Base-by-base conservation (phyloP, 2,329 filamentous ascomycete genomes). In the Hypomyces perniciosus region DNA sequence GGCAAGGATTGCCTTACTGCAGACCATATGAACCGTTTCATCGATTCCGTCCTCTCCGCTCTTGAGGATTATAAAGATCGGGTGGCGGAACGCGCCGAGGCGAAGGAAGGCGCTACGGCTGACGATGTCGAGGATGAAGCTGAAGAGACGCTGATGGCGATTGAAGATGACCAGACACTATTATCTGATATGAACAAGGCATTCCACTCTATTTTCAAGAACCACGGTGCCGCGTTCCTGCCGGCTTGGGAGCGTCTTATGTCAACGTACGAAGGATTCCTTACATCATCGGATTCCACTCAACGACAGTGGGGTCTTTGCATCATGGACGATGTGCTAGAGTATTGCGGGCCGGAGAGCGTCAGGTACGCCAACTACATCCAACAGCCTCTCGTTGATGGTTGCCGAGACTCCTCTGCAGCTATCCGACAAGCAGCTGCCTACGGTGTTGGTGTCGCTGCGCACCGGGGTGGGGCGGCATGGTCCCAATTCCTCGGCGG, bases 171-270 rank as follows among this genome's bases (percentile, higher is more conserved):
- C 65, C 92, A 97, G 71, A 96, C 90, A 26, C 78, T 99, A 13
- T 79, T 99, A 40, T 96, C 91, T 2, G 93, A 99, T 65, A 99
- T 99, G 93, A 99, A 99, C 81, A 99, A 99, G 77, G 92, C 93
- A 1, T 99, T 95, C 80, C 93, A 99, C 71, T 92, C 90, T 54
- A 90, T 99, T 58, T 99, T 99, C 79, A 97, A 97, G 77, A 91
- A 96, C 72, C 90, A 96, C 66, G 88, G 89, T 27, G 78, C 83
- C 8, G 75, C 79, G 8, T 99, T 99, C 77, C 78, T 99, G 48
- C 86, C 84, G 5, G 77, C 89, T 39, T 99, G 92, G 91, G 88
- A 96, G 66, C 81, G 83, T 48, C 78, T 99, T 27, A 83, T 96
- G 68, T 75, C 79, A 8, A 95, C 90, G 50, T 97, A 97, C 68